Base-by-base conservation (phyloP, 2,329 filamentous ascomycete species). In the Raffaelea arxii region DNA sequence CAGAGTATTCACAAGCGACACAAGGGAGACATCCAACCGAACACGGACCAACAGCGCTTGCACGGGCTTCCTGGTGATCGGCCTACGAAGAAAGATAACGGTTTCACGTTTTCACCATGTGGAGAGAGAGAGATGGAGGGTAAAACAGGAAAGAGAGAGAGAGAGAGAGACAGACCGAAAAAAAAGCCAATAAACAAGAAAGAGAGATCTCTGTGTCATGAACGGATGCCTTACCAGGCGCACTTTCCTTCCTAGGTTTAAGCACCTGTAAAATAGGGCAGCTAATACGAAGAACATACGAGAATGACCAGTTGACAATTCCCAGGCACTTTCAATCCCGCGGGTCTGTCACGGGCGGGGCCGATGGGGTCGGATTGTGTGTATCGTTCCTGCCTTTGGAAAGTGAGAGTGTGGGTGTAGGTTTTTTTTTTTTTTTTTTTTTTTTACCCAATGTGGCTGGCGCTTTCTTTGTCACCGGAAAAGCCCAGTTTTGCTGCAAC, bases 281-380 rank as follows among this genome's bases (percentile, higher is more conserved):
- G 27, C 16, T 16, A 16, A 9, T 16, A 9, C 27, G 9, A 9
- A 30, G 27, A 16, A 16, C 27, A 9, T n/a, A n/a, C n/a, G n/a
- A n/a, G n/a, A n/a, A n/a, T 30, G 27, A 9, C 27, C 27, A 37
- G 35, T 6, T 22, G 37, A 11, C 37, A 4, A 6, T 40, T 19
- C 14, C 14, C 42, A 9, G 16, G 3, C 23, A 18, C 43, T 12
- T 14, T 19, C 19, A 23, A 27, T 43, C 46, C 48, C 46, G 48
- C 25, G 35, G 43, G 25, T 46, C 32, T 43, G 46, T 48, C 43
- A 46, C 43, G 46, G 39, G 43, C 43, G 47, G 47, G 47, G 43
- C 47, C 39, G 39, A 23, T 23, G 25, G 25, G 11, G 37, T n/a
- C 37, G 38, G 38, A 41, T 25, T 21, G 22, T 25, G 30, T 36